Percentiles rank a stretch among this genome's conserved stretches.
phyloP scores from a whole-genome alignment of 495 filamentous ascomycete genomes.

The Collariella sp. region DNA sequence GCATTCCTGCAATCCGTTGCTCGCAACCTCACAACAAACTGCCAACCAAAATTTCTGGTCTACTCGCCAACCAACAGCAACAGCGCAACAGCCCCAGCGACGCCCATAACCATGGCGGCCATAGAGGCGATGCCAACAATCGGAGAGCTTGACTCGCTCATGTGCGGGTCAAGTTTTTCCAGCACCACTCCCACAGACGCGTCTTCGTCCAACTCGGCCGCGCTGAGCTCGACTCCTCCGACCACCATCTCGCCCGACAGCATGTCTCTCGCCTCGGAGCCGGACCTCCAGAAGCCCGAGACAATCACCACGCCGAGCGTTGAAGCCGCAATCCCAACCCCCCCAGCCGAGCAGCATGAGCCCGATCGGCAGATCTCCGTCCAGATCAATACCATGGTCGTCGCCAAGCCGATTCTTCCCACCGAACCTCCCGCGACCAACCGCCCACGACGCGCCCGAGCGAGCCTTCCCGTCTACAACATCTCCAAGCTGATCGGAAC shows the following conservation, averaged over 20 bases:
- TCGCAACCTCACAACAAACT: background rate
- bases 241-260: conserved; percentile 39
- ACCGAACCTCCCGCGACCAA: conserved; percentile 13
- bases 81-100: too few species aligned
- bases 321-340: conserved; percentile 16
- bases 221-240: conserved; percentile 42
- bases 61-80: background rate
- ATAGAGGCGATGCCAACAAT: conserved; percentile 16
- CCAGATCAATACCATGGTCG: conserved; percentile 32
- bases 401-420: conserved; percentile 16
- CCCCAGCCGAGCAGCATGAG: conserved; percentile 16
- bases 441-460: conserved; percentile 40
- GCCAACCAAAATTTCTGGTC: background rate
- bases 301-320: conserved; percentile 11
- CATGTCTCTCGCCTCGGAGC: conserved; percentile 38
- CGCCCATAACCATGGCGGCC: conserved; percentile 2
- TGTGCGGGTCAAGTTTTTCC: conserved; percentile 26
- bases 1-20: conserved; percentile 1
- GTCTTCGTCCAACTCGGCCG: conserved; percentile 36
- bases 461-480: conserved; percentile 47
- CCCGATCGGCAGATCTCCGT: conserved; percentile 22
- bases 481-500: conserved; percentile 44
- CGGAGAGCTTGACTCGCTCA: conserved; percentile 15
- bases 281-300: conserved; percentile 16
- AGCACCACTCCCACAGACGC: conserved; percentile 28